Conservation (phyloP, 805 yeast genomes). For the Monosporozyma yasuniensis region DNA sequence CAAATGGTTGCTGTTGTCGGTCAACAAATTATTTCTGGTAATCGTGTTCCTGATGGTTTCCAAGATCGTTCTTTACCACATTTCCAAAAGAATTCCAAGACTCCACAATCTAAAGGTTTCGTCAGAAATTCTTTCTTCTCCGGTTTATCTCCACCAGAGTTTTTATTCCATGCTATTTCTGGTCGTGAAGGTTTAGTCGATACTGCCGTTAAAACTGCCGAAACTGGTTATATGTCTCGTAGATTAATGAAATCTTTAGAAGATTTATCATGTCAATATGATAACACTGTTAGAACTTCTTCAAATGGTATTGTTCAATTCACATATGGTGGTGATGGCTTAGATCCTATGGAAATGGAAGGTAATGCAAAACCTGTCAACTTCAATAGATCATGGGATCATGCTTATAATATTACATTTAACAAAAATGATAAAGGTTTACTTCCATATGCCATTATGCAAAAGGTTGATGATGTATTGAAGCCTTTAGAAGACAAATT, state of each 20-base stretch:
- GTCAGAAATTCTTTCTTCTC: constrained; percentile 92
- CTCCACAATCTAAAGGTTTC: constrained; percentile 97
- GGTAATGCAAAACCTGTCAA: constrained; percentile 97
- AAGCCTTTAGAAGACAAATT: constrained; percentile 52
- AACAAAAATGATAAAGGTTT: constrained; percentile 45
- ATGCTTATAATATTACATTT: constrained; percentile 67
- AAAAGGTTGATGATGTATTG: constrained; percentile 46
- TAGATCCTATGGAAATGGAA: constrained; percentile 98
- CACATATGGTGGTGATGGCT: constrained; percentile 96
- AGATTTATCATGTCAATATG: constrained; percentile 89
- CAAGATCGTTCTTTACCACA: constrained; percentile 98
- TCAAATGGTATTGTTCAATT: constrained; percentile 95
- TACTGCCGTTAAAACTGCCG: constrained; percentile 99
- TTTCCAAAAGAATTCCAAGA: constrained; percentile 88
- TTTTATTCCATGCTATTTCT: constrained; percentile 95
- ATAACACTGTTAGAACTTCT: constrained; percentile 89
- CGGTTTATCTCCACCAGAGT: constrained; percentile 94
- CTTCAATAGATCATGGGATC: constrained; percentile 90
- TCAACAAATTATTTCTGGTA: constrained; percentile 96
- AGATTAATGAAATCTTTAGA: constrained; percentile 96
- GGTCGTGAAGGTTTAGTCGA: constrained; percentile 99
- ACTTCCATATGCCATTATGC: constrained; percentile 60
- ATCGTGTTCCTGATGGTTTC: constrained; percentile 99
- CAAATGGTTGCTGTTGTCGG: constrained; percentile 99
- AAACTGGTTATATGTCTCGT: constrained; percentile 97